Percentiles rank a stretch among this genome's conserved stretches.
Evolutionary conservation across 2,329 filamentous ascomycete genomes (phyloP).

Genomic region (Alternaria tenuissima): DNA sequence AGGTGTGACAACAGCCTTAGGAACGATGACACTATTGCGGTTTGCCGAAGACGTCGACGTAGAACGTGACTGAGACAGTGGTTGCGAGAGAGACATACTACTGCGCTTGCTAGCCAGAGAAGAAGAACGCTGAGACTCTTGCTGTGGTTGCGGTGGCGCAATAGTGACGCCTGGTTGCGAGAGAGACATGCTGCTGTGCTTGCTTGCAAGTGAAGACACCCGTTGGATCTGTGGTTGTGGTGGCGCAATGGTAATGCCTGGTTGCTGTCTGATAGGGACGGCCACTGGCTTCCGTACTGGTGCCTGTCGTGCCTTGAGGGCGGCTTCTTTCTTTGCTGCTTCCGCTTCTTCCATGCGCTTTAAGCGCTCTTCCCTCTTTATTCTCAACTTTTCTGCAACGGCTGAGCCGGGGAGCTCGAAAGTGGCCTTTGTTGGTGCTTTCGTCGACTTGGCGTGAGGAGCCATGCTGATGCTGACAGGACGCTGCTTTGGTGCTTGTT

Average conservation of each 20-base stretch:
- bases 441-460: conserved; percentile 56
- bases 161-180: conserved; percentile 25
- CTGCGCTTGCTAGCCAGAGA: conserved; percentile 34
- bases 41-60: conserved; percentile 34
- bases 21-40: conserved; percentile 33
- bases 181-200: conserved; percentile 31
- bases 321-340: conserved; percentile 50
- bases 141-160: conserved; percentile 16
- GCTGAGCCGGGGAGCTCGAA: conserved; percentile 65
- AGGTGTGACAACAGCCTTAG: conserved; percentile 39
- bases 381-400: conserved; percentile 50
- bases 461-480: conserved; percentile 40
- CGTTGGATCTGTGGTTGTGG: conserved; percentile 16
- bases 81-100: conserved; percentile 31
- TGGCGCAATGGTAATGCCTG: conserved; percentile 28
- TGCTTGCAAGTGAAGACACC: conserved; percentile 28
- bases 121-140: conserved; percentile 20
- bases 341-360: conserved; percentile 45
- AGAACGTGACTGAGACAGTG: conserved; percentile 28
- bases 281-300: conserved; percentile 57
- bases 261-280: conserved; percentile 54
- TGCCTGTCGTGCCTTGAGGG: conserved; percentile 40
- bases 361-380: conserved; percentile 46
- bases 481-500: conserved; percentile 9
- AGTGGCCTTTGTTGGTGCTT: conserved; percentile 59